phyloP scores from a whole-genome alignment of 257 asterid species.

The Salvia miltiorrhiza region DNA sequence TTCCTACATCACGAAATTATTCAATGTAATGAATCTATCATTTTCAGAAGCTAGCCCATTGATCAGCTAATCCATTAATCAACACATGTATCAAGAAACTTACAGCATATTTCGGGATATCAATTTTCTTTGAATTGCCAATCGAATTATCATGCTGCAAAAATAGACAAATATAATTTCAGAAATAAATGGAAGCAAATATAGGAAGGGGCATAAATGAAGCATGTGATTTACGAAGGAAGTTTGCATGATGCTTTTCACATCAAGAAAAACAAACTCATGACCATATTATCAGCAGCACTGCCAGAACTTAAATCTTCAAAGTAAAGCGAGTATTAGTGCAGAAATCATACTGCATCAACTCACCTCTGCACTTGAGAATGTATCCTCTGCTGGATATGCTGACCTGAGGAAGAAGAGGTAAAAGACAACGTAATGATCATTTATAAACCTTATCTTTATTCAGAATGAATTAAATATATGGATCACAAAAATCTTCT shows the following conservation, averaged over 20 bases:
- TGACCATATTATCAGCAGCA: constrained; percentile 4
- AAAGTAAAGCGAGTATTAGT: not conserved
- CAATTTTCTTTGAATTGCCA: constrained; percentile 40
- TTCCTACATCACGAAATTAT: not conserved
- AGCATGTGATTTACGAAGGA: not conserved
- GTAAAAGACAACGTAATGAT: constrained; percentile 2
- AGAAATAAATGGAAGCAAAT: constrained; percentile 17
- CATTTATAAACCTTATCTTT: not conserved
- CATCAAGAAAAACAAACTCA: constrained; percentile 7
- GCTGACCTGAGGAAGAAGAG: constrained; percentile 32
- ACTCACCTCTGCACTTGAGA: constrained; percentile 38
- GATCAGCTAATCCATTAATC: constrained; percentile 7
- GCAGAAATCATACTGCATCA: constrained; percentile 2
- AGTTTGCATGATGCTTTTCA: not conserved
- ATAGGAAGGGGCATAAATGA: not conserved
- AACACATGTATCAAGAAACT: constrained; percentile 33
- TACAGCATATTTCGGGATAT: constrained; percentile 82
- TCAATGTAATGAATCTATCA: constrained; percentile 9
- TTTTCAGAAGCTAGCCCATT: not conserved
- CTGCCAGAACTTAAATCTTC: constrained; percentile 1
- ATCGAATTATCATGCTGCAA: constrained; percentile 48
- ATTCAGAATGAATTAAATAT: not conserved
- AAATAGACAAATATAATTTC: constrained; percentile 6
- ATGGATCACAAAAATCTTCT: not conserved
- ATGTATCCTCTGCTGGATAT: constrained; percentile 23